Conservation (phyloP, 495 filamentous ascomycete species). For the Hypoxylon cercidicola region DNA sequence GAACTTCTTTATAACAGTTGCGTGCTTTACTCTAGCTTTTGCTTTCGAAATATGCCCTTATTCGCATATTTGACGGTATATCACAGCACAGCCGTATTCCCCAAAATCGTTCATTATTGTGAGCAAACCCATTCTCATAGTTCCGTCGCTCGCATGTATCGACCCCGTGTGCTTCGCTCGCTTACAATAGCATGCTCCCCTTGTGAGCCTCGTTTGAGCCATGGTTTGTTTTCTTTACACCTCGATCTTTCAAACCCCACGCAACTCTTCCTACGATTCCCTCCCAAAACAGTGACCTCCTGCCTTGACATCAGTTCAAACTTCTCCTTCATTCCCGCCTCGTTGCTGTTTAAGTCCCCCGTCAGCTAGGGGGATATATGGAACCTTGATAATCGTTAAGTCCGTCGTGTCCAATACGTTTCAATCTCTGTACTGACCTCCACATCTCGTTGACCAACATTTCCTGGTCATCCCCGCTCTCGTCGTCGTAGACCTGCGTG, state of each 20-base stretch:
- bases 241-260: too few relatives aligned
- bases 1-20: too few relatives aligned
- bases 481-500: conserved; percentile 9
- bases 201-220: too few relatives aligned
- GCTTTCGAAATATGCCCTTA: too few relatives aligned
- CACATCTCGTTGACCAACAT: conserved; percentile 29
- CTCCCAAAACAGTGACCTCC: not conserved
- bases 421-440: conserved; percentile 3
- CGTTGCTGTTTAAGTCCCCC: not conserved
- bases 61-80: too few relatives aligned
- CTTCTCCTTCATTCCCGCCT: not conserved
- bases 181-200: too few relatives aligned
- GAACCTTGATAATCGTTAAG: not conserved
- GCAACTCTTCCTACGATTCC: not conserved
- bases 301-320: not conserved
- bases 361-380: not conserved
- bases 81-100: too few relatives aligned
- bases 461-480: conserved; percentile 33
- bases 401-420: not conserved
- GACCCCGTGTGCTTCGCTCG: not conserved
- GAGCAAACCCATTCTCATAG: too few relatives aligned
- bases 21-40: too few relatives aligned
- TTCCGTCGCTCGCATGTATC: too few relatives aligned
- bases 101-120: too few relatives aligned
- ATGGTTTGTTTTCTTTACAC: not conserved